Evolutionary conservation across 805 yeast species (phyloP).

Genomic region (Saccharomycopsis babjevae): DNA sequence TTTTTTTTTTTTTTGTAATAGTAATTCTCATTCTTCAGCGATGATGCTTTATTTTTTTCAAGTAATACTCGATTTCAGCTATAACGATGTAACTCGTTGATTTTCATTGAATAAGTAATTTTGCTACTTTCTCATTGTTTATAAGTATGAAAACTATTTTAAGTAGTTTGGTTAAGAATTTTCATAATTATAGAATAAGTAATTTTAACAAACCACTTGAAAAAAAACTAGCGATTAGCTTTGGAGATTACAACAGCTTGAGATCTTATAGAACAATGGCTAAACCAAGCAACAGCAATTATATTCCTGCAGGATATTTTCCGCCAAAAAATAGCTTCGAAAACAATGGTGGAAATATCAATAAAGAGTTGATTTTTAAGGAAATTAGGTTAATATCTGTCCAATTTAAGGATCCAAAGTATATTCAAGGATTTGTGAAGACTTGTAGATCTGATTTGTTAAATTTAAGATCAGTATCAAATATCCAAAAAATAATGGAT

Average conservation of each 20-base stretch:
- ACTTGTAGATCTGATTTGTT: conserved; percentile 46
- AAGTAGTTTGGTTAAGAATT: neutral
- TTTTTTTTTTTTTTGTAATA: neutral
- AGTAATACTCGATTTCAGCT: neutral
- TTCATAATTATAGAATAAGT: neutral
- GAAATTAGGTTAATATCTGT: conserved; percentile 58
- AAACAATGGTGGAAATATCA: conserved; percentile 37
- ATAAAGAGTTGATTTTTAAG: conserved; percentile 51
- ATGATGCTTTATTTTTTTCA: neutral
- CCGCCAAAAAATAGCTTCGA: conserved; percentile 56
- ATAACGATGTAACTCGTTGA: too few species aligned
- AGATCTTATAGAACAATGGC: neutral
- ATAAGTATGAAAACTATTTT: neutral
- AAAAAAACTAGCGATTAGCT: neutral
- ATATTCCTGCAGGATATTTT: conserved; percentile 21
- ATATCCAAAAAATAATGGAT: conserved; percentile 39
- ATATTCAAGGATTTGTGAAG: conserved; percentile 47
- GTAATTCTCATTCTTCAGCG: neutral
- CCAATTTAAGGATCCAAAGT: conserved; percentile 53
- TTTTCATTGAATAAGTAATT: neutral
- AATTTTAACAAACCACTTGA: neutral
- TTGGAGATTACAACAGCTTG: neutral
- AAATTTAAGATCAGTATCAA: conserved; percentile 59
- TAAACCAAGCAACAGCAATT: neutral
- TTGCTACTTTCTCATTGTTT: neutral